Evolutionary conservation across 2,329 filamentous ascomycete genomes (phyloP), one percentile per base, ranked within the genome.

Genomic region (Ilyonectria destructans): DNA sequence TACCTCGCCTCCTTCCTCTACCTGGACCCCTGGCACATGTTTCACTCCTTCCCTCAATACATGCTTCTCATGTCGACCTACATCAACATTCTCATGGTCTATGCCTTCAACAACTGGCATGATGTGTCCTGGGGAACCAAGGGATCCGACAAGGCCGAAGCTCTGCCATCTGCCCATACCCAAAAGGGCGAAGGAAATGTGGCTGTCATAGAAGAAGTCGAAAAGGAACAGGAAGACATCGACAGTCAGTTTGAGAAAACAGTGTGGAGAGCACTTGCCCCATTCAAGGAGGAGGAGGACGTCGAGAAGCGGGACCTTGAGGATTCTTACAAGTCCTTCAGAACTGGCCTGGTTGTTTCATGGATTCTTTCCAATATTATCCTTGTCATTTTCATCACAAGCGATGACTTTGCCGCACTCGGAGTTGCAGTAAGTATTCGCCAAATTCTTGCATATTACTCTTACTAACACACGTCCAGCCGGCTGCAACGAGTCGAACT

Each of bases 81-180:
- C 85, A 95, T 97, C 90, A 98, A 98, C 87, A 96, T 98, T 72
- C 91, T 98, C 77, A 65, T 55, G 46, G 45, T 98, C 57, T 98
- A 98, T 84, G 94, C 96, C 67, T 98, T 97, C 88, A 96, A 94
- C 90, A 98, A 98, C 85, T 98, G 95, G 96, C 96, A 98, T 84
- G 96, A 98, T 85, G 96, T 98, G 51, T 98, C 96, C 6, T 98
- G 96, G 96, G 96, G 96, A 88, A 98, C 96, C 84, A 98, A 98
- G 87, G 96, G 96, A 79, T 93, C 96, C 6, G 96, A 98, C 85
- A 97, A 97, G 84, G 91, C 92, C 43, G 95, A 98, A 79, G 93
- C 93, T 17, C 87, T 98, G 17, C 96, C 96, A 0, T 96, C 95
- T 26, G 96, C 93, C 6, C 90, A 92, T 74, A 93, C 95, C 17